phyloP scores from a whole-genome alignment of 306 rosid species.

The Purshia tridentata region DNA sequence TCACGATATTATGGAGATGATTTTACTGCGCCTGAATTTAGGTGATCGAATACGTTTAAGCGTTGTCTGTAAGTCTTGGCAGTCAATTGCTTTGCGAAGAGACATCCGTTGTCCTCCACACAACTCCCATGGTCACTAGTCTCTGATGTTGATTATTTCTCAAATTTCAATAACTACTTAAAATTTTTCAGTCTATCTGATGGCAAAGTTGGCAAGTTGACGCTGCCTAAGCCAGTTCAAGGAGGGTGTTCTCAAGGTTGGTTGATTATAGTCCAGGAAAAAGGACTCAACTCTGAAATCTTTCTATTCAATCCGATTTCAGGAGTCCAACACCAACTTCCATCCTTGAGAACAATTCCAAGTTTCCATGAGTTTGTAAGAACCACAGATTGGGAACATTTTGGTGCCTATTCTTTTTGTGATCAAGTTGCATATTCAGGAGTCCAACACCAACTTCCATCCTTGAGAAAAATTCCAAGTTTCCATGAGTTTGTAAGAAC shows the following conservation, averaged over 20 bases:
- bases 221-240: not conserved
- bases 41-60: not conserved
- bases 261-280: not conserved
- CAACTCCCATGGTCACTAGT: not conserved
- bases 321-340: not conserved
- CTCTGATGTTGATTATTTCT: not conserved
- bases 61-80: not conserved
- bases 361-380: not conserved
- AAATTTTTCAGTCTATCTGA: not conserved
- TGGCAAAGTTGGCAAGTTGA: not conserved
- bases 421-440: too few species aligned
- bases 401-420: not conserved
- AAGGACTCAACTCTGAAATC: not conserved
- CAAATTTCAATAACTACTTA: not conserved
- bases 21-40: not conserved
- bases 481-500: not conserved
- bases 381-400: not conserved
- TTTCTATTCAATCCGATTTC: not conserved
- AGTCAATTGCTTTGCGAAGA: not conserved
- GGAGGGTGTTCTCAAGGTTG: constrained; percentile 3
- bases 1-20: not conserved
- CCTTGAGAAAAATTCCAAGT: not conserved
- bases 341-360: not conserved
- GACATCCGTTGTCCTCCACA: not conserved
- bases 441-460: not conserved